These are phyloP conservation scores for Rusavskia elegans DNA, from an alignment of 495 filamentous ascomycete species.

Conservation along the genomic window DNA sequence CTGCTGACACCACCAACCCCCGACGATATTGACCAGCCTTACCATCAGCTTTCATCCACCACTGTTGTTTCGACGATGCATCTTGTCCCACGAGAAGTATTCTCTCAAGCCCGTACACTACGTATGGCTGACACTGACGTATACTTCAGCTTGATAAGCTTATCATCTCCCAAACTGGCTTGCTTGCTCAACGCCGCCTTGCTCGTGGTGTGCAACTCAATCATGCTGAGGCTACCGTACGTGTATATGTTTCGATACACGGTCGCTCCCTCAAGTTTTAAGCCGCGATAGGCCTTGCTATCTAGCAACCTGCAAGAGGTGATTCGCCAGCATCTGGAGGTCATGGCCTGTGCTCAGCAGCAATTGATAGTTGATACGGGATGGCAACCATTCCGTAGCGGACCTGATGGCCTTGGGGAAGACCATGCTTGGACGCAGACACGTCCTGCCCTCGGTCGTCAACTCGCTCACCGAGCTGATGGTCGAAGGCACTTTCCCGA, in stretches of 20 bases:
- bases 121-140: not conserved
- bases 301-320: conserved; percentile 82
- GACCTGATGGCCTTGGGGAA: conserved; percentile 86
- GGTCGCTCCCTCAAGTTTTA: not conserved
- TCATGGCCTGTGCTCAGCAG: not conserved
- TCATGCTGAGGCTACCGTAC: conserved; percentile 76
- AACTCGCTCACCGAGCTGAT: conserved; percentile 66
- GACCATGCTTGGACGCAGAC: conserved; percentile 84
- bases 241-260: conserved; percentile 10
- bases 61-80: conserved; percentile 39
- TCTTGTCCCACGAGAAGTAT: conserved; percentile 73
- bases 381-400: conserved; percentile 83
- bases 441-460: conserved; percentile 73
- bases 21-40: too few species aligned
- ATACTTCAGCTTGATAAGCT: conserved; percentile 79
- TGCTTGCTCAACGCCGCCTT: conserved; percentile 75
- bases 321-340: conserved; percentile 4
- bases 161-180: conserved; percentile 74
- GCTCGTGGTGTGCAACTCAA: conserved; percentile 83
- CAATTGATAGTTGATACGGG: conserved; percentile 59
- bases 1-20: too few species aligned
- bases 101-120: conserved; percentile 14
- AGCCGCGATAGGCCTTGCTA: conserved; percentile 58
- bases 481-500: conserved; percentile 86
- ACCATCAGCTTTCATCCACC: not conserved